Evolutionary conservation across 2,329 filamentous ascomycete genomes (phyloP).

Genomic region (Cladosporium sp.): DNA sequence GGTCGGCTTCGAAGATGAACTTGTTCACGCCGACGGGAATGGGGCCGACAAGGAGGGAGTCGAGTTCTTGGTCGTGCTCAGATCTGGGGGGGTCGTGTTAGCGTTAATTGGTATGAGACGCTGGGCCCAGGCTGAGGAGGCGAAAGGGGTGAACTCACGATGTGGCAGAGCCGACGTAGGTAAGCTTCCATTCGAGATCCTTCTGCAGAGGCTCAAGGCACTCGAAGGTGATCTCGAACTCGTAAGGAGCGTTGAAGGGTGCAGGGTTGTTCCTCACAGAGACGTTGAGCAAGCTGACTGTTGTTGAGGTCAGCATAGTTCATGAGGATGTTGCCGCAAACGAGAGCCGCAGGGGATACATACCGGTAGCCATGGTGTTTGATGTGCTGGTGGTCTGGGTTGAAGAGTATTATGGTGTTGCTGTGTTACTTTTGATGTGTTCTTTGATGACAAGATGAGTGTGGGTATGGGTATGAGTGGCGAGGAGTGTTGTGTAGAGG

Average conservation of each 20-base stretch:
- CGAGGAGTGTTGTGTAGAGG: not conserved
- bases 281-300: slow-evolving; percentile 93
- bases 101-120: not conserved
- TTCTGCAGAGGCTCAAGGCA: slow-evolving; percentile 93
- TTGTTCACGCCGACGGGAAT: slow-evolving; percentile 98
- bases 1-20: slow-evolving; percentile 94
- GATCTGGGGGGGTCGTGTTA: slow-evolving; percentile 56
- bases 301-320: slow-evolving; percentile 51
- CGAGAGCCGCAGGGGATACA: not conserved
- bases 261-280: slow-evolving; percentile 97
- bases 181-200: slow-evolving; percentile 99
- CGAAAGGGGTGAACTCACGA: slow-evolving; percentile 64
- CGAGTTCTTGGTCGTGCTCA: slow-evolving; percentile 97
- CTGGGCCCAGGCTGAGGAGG: not conserved
- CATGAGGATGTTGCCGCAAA: not conserved
- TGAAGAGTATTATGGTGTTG: not conserved
- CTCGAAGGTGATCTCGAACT: slow-evolving; percentile 98
- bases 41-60: slow-evolving; percentile 94
- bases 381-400: not conserved
- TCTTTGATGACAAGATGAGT: not conserved
- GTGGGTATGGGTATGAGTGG: not conserved
- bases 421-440: not conserved
- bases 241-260: slow-evolving; percentile 86
- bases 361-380: slow-evolving; percentile 18
- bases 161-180: slow-evolving; percentile 96